Conservation (phyloP, 1,139 yeast species). For the Zygoascus hellenicus region DNA sequence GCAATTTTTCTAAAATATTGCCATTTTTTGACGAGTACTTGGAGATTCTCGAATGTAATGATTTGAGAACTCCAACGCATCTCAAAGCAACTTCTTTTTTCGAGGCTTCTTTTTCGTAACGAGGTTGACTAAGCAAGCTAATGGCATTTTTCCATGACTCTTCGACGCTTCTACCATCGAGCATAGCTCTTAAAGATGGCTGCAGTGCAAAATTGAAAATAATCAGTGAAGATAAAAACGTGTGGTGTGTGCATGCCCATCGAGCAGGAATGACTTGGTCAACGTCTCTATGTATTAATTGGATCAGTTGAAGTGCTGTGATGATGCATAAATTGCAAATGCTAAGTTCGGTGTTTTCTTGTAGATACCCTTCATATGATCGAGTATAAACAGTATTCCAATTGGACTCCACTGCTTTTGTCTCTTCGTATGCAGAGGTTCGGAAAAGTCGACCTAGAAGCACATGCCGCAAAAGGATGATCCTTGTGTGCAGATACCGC, state of each 20-base stretch:
- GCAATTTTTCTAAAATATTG: not conserved
- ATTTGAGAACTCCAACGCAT: constrained; percentile 15
- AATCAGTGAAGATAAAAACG: constrained; percentile 20
- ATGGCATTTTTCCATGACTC: constrained; percentile 17
- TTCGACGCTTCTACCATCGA: constrained; percentile 15
- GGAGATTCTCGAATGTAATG: constrained; percentile 16
- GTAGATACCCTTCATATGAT: constrained; percentile 12
- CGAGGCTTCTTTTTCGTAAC: constrained; percentile 4
- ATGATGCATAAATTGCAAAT: constrained; percentile 17
- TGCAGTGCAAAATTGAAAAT: constrained; percentile 20
- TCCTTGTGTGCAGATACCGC: constrained; percentile 16
- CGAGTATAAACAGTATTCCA: not conserved
- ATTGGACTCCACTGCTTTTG: not conserved
- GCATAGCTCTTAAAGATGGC: constrained; percentile 15
- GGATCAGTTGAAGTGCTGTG: constrained; percentile 17
- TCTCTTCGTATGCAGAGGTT: constrained; percentile 12
- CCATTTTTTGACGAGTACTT: not conserved
- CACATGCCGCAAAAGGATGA: constrained; percentile 10
- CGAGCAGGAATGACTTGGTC: constrained; percentile 15
- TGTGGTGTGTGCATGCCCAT: constrained; percentile 21
- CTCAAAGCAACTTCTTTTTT: constrained; percentile 16
- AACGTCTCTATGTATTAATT: constrained; percentile 13
- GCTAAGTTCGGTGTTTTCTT: constrained; percentile 14
- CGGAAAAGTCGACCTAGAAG: constrained; percentile 19
- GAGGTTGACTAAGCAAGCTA: constrained; percentile 13